Conservation (phyloP, 176 grass and related monocot genomes). For the Carex littledalei region DNA sequence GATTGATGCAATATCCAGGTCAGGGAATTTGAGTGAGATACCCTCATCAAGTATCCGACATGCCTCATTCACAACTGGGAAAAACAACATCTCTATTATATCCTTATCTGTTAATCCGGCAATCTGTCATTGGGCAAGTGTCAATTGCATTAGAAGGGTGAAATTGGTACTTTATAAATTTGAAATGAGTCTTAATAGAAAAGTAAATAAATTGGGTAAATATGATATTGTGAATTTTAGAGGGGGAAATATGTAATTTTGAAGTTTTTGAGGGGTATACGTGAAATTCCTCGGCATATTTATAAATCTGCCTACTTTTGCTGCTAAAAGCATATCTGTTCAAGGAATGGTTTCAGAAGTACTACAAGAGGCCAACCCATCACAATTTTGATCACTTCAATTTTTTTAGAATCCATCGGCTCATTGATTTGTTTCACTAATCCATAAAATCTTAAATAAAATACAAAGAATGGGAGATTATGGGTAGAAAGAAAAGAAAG, state of each 20-base stretch:
- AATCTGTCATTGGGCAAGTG: slow-evolving; percentile 27
- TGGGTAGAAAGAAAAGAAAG: neutral
- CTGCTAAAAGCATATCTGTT: neutral
- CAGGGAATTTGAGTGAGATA: slow-evolving; percentile 72
- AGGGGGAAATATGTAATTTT: too few relatives aligned
- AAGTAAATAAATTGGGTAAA: too few relatives aligned
- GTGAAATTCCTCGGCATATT: too few relatives aligned
- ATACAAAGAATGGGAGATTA: slow-evolving; percentile 1
- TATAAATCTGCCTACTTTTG: neutral
- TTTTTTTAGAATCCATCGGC: neutral
- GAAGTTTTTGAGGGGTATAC: too few relatives aligned
- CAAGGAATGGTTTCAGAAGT: neutral
- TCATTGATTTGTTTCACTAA: neutral
- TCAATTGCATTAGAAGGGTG: neutral
- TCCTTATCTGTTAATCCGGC: slow-evolving; percentile 61
- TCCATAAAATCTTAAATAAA: slow-evolving; percentile 1
- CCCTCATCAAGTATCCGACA: slow-evolving; percentile 76
- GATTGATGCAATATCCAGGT: slow-evolving; percentile 77
- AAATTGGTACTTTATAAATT: too few relatives aligned
- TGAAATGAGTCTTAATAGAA: too few relatives aligned
- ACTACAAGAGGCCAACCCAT: neutral
- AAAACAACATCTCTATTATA: slow-evolving; percentile 69
- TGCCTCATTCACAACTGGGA: slow-evolving; percentile 83
- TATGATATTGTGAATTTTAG: too few relatives aligned
- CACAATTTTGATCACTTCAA: neutral